Conservation (phyloP, 164 flowering plant species). For the Magnolia changhungtana region DNA sequence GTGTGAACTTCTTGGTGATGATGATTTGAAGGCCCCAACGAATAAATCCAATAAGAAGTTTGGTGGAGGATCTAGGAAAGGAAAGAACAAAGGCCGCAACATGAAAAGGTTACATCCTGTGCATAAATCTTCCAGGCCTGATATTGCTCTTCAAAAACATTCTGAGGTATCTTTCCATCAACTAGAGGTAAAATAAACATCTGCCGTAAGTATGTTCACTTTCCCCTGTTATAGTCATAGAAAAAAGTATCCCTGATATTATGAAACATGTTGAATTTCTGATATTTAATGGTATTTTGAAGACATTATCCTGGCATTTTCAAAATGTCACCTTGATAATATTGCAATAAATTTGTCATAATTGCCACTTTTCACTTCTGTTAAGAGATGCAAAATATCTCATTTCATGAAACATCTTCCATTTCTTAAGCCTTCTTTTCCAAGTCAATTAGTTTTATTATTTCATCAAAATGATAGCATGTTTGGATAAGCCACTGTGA, state of each 20-base stretch:
- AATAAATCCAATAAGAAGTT: conserved; percentile 45
- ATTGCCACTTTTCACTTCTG: not conserved
- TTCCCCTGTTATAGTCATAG: no score
- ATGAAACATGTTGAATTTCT: not conserved
- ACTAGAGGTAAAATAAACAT: no score
- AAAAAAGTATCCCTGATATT: not conserved
- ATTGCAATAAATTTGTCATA: no score
- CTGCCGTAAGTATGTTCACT: conserved; percentile 53
- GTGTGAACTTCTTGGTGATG: conserved; percentile 69
- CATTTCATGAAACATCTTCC: not conserved
- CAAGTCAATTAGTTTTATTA: no score
- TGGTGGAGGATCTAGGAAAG: conserved; percentile 13
- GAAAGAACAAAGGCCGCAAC: conserved; percentile 46
- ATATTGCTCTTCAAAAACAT: conserved; percentile 21
- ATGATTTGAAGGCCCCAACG: conserved; percentile 21
- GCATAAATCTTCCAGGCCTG: conserved; percentile 22
- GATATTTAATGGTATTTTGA: not conserved
- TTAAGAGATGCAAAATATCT: not conserved
- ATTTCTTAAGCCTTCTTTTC: not conserved
- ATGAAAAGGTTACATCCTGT: conserved; percentile 36
- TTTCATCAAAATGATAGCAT: no score
- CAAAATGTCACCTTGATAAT: not conserved
- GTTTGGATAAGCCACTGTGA: no score
- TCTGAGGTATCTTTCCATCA: conserved; percentile 38
- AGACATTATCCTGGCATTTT: not conserved